These are phyloP conservation scores for Penicillium hesseltinei DNA, from an alignment of 2,329 filamentous ascomycete species.

Conservation along the genomic window DNA sequence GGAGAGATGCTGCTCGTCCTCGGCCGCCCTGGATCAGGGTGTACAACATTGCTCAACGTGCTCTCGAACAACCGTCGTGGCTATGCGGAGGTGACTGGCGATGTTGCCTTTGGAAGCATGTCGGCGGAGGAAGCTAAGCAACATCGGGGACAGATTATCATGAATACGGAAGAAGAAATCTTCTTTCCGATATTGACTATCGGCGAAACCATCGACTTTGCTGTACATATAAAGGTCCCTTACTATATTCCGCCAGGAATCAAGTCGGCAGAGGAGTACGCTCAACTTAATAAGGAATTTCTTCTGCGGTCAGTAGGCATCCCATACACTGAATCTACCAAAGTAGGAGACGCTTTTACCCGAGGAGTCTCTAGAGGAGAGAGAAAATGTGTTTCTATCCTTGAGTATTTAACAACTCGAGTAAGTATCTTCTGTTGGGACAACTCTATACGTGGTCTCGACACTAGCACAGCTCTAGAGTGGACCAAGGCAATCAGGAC, in stretches of 20 bases:
- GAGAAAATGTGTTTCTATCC: slow-evolving; percentile 1
- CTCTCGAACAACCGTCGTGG: slow-evolving; percentile 62
- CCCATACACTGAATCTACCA: neutral
- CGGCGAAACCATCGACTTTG: slow-evolving; percentile 52
- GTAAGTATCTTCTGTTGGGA: neutral
- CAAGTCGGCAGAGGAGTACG: neutral
- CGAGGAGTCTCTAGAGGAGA: slow-evolving; percentile 3
- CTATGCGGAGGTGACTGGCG: slow-evolving; percentile 57
- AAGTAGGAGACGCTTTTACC: neutral
- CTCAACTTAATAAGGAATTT: neutral
- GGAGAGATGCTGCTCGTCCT: neutral
- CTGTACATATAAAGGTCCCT: slow-evolving; percentile 45
- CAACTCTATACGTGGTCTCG: neutral
- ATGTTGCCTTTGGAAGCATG: slow-evolving; percentile 55
- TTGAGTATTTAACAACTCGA: neutral
- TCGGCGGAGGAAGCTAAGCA: slow-evolving; percentile 40
- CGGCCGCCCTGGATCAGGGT: slow-evolving; percentile 45
- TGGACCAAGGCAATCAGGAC: neutral
- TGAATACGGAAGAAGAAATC: slow-evolving; percentile 53
- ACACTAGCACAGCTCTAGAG: neutral
- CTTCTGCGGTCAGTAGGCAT: slow-evolving; percentile 2
- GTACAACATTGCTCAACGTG: slow-evolving; percentile 67
- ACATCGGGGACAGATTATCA: slow-evolving; percentile 58
- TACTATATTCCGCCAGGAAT: neutral
- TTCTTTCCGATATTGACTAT: slow-evolving; percentile 52